Evolutionary conservation across 495 filamentous ascomycete species (phyloP).

Genomic region (Hypoxylon crocopeplum): DNA sequence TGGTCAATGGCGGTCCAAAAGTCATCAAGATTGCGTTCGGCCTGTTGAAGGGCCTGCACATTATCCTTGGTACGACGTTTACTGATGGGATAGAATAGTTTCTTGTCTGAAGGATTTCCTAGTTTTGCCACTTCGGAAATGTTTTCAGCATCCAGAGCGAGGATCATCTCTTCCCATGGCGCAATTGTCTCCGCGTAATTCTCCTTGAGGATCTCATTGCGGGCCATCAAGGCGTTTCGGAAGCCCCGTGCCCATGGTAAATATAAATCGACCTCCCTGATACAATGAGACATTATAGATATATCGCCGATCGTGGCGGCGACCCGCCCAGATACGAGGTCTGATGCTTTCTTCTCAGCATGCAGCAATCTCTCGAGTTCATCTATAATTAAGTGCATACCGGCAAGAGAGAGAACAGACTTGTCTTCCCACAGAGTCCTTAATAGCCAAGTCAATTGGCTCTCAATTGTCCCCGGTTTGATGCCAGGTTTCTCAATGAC

Average conservation of each 20-base stretch:
- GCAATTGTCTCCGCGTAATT: conserved; percentile 33
- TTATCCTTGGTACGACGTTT: conserved; percentile 56
- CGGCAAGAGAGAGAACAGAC: conserved; percentile 35
- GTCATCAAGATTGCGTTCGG: conserved; percentile 56
- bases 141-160: conserved; percentile 16
- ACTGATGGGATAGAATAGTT: conserved; percentile 57
- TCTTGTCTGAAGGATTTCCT: conserved; percentile 39
- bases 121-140: conserved; percentile 19
- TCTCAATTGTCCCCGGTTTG: conserved; percentile 21
- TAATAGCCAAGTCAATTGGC: conserved; percentile 46
- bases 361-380: conserved; percentile 54
- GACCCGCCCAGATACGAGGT: conserved; percentile 49
- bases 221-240: conserved; percentile 27
- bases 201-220: conserved; percentile 38
- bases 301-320: conserved; percentile 49
- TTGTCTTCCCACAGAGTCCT: conserved; percentile 35
- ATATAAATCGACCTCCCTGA: conserved; percentile 52
- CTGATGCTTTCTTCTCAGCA: conserved; percentile 40
- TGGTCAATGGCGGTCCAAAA: conserved; percentile 55
- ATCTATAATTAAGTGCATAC: conserved; percentile 49
- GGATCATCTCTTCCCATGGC: conserved; percentile 11
- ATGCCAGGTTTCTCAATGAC: not conserved
- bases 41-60: conserved; percentile 48
- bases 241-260: conserved; percentile 57
- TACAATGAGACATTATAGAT: conserved; percentile 49